These are phyloP conservation scores for Hypoxylon sp. DNA, from an alignment of 2,329 filamentous ascomycete species.

Conservation along the genomic window DNA sequence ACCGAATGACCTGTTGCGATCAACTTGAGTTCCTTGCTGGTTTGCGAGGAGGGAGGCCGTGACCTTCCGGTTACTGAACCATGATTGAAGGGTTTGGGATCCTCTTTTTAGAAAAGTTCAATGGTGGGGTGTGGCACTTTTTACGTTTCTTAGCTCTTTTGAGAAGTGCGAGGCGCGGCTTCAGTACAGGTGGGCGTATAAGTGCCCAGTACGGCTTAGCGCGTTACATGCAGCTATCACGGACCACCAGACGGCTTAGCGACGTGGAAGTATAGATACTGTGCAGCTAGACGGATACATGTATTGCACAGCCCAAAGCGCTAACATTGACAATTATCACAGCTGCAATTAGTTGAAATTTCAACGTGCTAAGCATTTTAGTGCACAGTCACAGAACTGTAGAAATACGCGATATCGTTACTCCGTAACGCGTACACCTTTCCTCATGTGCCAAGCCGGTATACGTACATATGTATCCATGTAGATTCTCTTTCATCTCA, in stretches of 20 bases:
- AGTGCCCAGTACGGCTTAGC: not conserved
- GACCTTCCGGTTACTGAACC: slow-evolving; percentile 39
- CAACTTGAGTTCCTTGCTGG: slow-evolving; percentile 31
- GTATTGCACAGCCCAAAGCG: not conserved
- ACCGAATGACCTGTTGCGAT: slow-evolving; percentile 31
- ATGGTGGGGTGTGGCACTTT: slow-evolving; percentile 42
- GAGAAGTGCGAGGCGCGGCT: slow-evolving; percentile 33
- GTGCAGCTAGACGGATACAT: not conserved
- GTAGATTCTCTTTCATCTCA: too few relatives aligned
- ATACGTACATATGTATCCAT: not conserved
- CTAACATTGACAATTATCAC: not conserved
- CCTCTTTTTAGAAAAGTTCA: slow-evolving; percentile 36
- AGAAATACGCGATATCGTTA: slow-evolving; percentile 27
- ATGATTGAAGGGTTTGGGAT: slow-evolving; percentile 40
- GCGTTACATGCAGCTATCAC: not conserved
- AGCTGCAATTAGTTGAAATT: not conserved
- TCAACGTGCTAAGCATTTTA: not conserved
- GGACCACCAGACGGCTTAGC: not conserved
- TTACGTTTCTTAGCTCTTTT: slow-evolving; percentile 35
- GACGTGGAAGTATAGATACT: not conserved
- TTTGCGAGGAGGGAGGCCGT: slow-evolving; percentile 37
- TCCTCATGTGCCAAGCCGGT: slow-evolving; percentile 24
- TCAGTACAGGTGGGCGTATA: slow-evolving; percentile 13
- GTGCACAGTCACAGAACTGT: not conserved
- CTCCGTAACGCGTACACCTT: slow-evolving; percentile 23